Conservation (phyloP, 441 rosid genomes). For the Gossypium laxum region DNA sequence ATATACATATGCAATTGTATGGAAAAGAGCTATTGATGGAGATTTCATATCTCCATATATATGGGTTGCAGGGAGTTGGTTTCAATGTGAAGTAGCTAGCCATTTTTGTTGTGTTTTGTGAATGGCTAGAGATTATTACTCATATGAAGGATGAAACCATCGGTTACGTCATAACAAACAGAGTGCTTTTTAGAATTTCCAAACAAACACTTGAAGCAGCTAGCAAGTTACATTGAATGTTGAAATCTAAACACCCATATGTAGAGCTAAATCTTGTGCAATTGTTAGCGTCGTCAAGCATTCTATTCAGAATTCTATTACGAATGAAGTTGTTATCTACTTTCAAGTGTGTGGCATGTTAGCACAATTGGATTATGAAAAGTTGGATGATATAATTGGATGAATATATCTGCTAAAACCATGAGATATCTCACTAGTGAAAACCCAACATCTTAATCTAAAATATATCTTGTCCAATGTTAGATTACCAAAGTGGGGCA, state of each 20-base stretch:
- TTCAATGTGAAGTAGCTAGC: background rate
- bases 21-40: too few species aligned
- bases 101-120: background rate
- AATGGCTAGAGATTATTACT: background rate
- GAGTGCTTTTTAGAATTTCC: background rate
- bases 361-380: conserved; percentile 76
- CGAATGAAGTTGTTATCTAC: background rate
- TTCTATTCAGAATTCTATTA: background rate
- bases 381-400: conserved; percentile 84
- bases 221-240: background rate
- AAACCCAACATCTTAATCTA: conserved; percentile 92
- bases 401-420: conserved; percentile 56
- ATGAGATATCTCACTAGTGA: conserved; percentile 81
- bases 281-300: background rate
- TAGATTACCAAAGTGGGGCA: conserved; percentile 77
- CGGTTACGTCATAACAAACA: background rate
- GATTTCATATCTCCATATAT: background rate
- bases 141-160: background rate
- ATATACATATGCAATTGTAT: too few species aligned
- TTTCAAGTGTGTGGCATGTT: conserved; percentile 80
- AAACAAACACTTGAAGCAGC: background rate
- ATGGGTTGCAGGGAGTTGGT: background rate
- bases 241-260: background rate
- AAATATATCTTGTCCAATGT: conserved; percentile 59
- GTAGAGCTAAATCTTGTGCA: background rate